Base-by-base conservation (phyloP, 2,329 filamentous ascomycete genomes). In the Colletotrichum gigasporum region DNA sequence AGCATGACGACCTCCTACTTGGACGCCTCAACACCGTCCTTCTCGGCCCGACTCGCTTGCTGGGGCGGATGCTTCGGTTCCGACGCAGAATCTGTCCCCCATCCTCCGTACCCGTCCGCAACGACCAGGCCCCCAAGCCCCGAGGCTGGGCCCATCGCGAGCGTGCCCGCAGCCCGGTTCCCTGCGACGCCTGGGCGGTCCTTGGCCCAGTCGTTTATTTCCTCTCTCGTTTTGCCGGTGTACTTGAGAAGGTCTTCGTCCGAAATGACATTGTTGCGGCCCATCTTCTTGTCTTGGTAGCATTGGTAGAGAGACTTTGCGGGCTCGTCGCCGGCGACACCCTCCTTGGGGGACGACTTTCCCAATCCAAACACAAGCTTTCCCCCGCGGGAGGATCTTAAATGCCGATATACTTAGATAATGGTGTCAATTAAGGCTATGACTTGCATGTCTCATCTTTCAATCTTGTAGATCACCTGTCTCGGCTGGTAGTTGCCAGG, bases 161-260 rank as follows among this genome's bases (percentile, higher is more conserved):
- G 54, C 5, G 68, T 76, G 6, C 78, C 77, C 4, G 78, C 76
- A 18, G 75, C 69, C 58, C 79, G 77, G 57, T 82, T 79, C 54
- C 72, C 76, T 34, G 72, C 80, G 4, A 82, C 78, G 14, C 78
- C 78, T 1, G 79, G 78, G 24, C 72, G 69, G 4, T 69, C 71
- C 22, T 75, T 75, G n/a, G 75, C 74, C 79, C 79, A 80, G 2
- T 69, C 32, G 20, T 72, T 70, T 53, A 82, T 70, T 68, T 75
- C 65, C 1, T 50, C 69, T 12, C 68, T 69, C 22, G 69, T 68
- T 69, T 75, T 80, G 69, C 79, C 79, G 32, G 78, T 80, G 73
- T 80, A 79, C 65, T 79, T 79, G 26, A 72, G 51, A 26, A 81
- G 67, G 64, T 80, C 78, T 10, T 77, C 77, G 61, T 81, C 78